phyloP scores from a whole-genome alignment of 306 rosid species.

The Astragalus glycyphyllos region DNA sequence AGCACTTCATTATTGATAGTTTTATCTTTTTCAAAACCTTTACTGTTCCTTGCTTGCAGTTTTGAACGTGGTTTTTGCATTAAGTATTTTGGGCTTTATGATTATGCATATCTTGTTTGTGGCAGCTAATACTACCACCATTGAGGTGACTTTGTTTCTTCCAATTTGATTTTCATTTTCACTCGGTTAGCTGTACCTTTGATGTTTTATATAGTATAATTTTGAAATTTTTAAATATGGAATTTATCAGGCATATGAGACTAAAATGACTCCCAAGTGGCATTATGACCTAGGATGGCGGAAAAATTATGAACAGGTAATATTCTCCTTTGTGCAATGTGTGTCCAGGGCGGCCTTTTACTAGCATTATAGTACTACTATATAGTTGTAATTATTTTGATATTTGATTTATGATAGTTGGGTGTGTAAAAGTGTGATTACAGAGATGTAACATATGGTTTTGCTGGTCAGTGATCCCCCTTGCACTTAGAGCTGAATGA shows the following conservation, averaged over 20 bases:
- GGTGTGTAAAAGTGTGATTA: too few relatives aligned
- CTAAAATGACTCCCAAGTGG: slow-evolving; percentile 59
- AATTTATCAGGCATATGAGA: slow-evolving; percentile 67
- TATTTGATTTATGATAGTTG: too few relatives aligned
- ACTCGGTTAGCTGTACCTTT: slow-evolving; percentile 8
- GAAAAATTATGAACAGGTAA: slow-evolving; percentile 74
- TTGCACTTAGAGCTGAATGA: neutral
- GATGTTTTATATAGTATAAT: slow-evolving; percentile 26
- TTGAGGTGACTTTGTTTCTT: slow-evolving; percentile 61
- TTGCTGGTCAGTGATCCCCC: neutral
- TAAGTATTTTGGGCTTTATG: slow-evolving; percentile 73
- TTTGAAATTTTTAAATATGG: slow-evolving; percentile 23
- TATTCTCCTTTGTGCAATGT: slow-evolving; percentile 4
- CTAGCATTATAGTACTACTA: neutral
- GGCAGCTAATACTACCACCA: slow-evolving; percentile 71
- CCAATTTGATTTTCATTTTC: neutral
- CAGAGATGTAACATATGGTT: neutral
- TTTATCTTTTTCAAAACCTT: slow-evolving; percentile 23
- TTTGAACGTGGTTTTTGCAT: slow-evolving; percentile 65
- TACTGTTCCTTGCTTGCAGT: slow-evolving; percentile 53
- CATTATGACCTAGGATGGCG: slow-evolving; percentile 69
- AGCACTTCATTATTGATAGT: neutral
- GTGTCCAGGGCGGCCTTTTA: slow-evolving; percentile 12
- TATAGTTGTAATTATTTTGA: too few relatives aligned
- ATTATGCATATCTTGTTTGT: slow-evolving; percentile 70